These are phyloP conservation scores for Kwoniella heveanensis DNA, from an alignment of 768 basidiomycete species.

Conservation along the genomic window DNA sequence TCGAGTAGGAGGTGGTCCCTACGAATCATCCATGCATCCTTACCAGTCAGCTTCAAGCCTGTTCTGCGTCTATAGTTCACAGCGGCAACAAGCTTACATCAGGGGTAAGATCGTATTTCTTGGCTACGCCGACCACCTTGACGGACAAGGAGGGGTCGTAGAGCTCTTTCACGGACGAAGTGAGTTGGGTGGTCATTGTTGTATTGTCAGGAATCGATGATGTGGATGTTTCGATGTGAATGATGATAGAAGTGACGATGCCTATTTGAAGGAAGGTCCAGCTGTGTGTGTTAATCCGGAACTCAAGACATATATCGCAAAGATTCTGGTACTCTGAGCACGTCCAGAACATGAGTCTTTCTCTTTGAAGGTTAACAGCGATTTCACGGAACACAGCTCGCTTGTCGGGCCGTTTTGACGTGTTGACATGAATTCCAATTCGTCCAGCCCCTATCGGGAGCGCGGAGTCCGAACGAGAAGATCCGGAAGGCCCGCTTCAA, in stretches of 20 bases:
- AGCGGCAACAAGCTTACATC: slow-evolving; percentile 30
- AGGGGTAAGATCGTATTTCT: slow-evolving; percentile 40
- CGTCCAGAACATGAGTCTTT: too few relatives aligned
- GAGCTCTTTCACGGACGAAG: slow-evolving; percentile 10
- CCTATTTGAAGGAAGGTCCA: too few relatives aligned
- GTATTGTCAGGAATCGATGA: not conserved
- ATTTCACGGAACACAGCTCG: too few relatives aligned
- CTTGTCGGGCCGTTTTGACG: not conserved
- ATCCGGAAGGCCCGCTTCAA: not conserved
- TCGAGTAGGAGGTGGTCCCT: slow-evolving; percentile 32
- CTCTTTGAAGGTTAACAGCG: too few relatives aligned
- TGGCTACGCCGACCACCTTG: slow-evolving; percentile 46
- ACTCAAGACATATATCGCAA: too few relatives aligned
- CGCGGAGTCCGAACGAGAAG: too few relatives aligned
- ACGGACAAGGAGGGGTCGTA: slow-evolving; percentile 39
- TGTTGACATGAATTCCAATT: too few relatives aligned
- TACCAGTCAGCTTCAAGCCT: not conserved
- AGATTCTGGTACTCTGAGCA: too few relatives aligned
- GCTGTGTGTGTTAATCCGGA: too few relatives aligned
- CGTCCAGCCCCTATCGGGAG: too few relatives aligned
- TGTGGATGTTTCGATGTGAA: too few relatives aligned
- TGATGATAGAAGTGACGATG: too few relatives aligned
- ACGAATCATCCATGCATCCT: not conserved
- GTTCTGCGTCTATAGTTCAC: not conserved
- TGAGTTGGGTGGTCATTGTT: not conserved